Evolutionary conservation across 495 filamentous ascomycete genomes (phyloP).

Genomic region (Lasiosphaeris hirsuta): DNA sequence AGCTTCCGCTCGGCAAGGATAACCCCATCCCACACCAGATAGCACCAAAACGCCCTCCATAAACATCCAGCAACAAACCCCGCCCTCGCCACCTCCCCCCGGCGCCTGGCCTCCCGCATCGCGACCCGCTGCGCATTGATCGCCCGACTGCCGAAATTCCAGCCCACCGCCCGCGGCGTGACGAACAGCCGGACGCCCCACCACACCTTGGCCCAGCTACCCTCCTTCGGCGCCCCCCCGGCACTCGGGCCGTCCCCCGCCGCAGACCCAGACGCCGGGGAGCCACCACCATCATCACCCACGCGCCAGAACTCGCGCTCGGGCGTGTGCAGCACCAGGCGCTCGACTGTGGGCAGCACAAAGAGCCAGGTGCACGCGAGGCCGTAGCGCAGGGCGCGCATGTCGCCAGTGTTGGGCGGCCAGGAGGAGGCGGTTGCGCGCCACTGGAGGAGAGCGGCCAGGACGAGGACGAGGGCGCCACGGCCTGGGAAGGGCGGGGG

Average conservation of each 20-base stretch:
- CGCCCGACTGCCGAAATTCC: slow-evolving; percentile 14
- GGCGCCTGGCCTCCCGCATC: not conserved
- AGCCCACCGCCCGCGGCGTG: slow-evolving; percentile 20
- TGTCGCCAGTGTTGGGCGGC: slow-evolving; percentile 15
- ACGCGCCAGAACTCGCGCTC: slow-evolving; percentile 17
- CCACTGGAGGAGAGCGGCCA: slow-evolving; percentile 13
- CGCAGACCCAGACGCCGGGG: not conserved
- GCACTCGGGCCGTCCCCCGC: no score
- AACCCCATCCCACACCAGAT: slow-evolving; percentile 15
- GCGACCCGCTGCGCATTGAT: slow-evolving; percentile 5
- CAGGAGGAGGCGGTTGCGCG: slow-evolving; percentile 11
- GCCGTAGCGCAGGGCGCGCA: slow-evolving; percentile 15
- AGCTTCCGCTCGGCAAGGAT: slow-evolving; percentile 4
- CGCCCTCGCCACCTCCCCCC: not conserved
- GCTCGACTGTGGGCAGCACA: slow-evolving; percentile 10
- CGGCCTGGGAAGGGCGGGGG: slow-evolving; percentile 15
- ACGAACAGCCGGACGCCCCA: slow-evolving; percentile 6
- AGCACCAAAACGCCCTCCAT: not conserved
- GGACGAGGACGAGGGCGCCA: slow-evolving; percentile 1
- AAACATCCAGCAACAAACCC: not conserved
- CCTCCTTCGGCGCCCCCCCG: slow-evolving; percentile 10
- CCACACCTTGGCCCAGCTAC: slow-evolving; percentile 7
- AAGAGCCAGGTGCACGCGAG: slow-evolving; percentile 18
- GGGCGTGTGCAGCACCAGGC: slow-evolving; percentile 10
- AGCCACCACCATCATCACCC: not conserved